Evolutionary conservation across 192 early-diverging fungal species (phyloP), one percentile per base, ranked within the genome.

Genomic region (Thamnidium elegans): DNA sequence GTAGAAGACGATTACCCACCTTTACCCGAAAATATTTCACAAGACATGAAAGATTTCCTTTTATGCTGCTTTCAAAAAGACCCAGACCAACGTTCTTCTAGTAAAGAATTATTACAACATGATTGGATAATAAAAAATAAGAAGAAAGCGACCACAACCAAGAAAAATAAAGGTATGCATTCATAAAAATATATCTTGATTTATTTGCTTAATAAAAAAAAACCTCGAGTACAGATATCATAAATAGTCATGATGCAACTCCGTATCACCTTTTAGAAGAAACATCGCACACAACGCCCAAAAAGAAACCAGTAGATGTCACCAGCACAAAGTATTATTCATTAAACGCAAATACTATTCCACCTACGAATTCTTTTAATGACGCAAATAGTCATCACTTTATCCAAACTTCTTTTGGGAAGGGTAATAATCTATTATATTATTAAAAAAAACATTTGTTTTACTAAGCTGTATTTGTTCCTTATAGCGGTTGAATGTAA

Each of bases 1-100:
- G 96, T 96, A 5, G 94, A 94, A 68, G 92, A 92, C 65, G 90
- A 92, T 13, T 82, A 85, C 50, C 94, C 94, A 23, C 93, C 94
- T 32, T 68, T 96, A 23, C 96, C 96, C 23, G 86, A 83, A n/a
- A 79, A 82, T 7, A 84, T 93, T 17, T 93, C 93, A 4, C 34
- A 36, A 7, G 86, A 90, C 45, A 80, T 97, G 45, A 75, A 76
- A 47, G 86, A 93, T 68, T 98, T 98, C 71, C 74, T 98, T 44
- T 67, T 85, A 47, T 74, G 80, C 55, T 97, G 94, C 71, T 95
- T 97, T 69, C 84, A 88, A 62, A 95, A 96, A 60, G 84, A 94
- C 62, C 87, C 88, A 3, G 73, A 69, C 3, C 63, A 82, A 20
- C 80, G 96, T 19, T 89, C 91, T 1, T 84, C 87, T 0, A 94